Evolutionary conservation across 2,329 filamentous ascomycete genomes (phyloP), one percentile per base, ranked within the genome.

Genomic region (Exophiala alcalophila): DNA sequence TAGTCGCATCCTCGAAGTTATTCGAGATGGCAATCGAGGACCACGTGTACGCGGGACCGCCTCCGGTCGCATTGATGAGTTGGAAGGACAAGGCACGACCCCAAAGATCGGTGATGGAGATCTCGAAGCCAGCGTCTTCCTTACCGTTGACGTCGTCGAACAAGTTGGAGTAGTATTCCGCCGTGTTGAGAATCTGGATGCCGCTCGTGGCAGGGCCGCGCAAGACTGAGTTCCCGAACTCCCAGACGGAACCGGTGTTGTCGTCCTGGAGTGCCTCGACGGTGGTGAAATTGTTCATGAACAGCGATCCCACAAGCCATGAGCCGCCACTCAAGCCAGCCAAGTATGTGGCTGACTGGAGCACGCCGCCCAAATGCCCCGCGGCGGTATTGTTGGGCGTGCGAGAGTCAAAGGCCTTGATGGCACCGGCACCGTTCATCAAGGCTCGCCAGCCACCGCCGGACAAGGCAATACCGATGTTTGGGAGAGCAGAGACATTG

Each of bases 361-460:
- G 69, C 51, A 94, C 67, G 3, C 89, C 89, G 36, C 88, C 86
- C 16, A 95, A 71, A 33, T 88, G 84, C 3, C 86, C 86, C 3
- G 67, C 58, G 5, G 57, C 65, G 0, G 78, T 84, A 2, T 81
- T 71, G 41, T 78, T 77, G 0, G 71, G 61, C 0, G 84, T 89
- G 14, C 89, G 78, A 55, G 66, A 77, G 62, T 95, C 89, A 53
- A 88, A 90, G 0, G 88, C 89, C 20, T 84, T 78, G 11, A 94
- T 57, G 29, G 83, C 83, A 47, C 89, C 89, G 11, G 83, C 89
- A 25, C 86, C 88, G 59, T 85, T 91, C 69, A 90, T 71, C 68
- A 94, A 72, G n/a, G 89, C 88, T 43, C 89, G 76, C 62, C 92
- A 94, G 24, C 89, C 89, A 60, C 89, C 89, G 9, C 88, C 88